These are phyloP conservation scores for Magnolia kwangsiensis DNA, from an alignment of 164 flowering plant species.

Conservation along the genomic window DNA sequence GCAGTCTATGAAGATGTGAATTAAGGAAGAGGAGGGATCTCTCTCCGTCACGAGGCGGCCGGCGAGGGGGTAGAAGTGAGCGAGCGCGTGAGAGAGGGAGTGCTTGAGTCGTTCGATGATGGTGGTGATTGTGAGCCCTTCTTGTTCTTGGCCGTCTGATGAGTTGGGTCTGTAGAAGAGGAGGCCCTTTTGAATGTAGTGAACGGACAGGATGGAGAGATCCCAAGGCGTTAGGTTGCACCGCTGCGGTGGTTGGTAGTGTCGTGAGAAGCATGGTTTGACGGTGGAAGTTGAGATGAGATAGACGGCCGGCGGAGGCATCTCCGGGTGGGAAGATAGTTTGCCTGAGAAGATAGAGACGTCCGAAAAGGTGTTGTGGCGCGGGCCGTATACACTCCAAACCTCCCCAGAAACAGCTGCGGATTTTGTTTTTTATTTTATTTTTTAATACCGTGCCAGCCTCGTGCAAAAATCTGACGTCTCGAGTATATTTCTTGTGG, in stretches of 20 bases:
- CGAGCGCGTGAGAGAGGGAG: constrained; percentile 28
- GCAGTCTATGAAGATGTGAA: constrained; percentile 22
- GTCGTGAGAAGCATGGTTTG: not conserved
- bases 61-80: constrained; percentile 28
- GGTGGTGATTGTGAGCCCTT: not conserved
- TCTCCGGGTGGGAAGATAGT: not conserved
- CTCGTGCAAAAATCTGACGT: too few species aligned
- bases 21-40: constrained; percentile 12
- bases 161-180: constrained; percentile 28
- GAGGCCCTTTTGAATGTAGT: constrained; percentile 45
- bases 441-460: too few species aligned
- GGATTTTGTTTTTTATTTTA: too few species aligned
- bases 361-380: too few species aligned
- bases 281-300: not conserved
- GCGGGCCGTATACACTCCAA: too few species aligned
- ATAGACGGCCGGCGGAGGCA: not conserved
- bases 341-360: too few species aligned
- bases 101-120: constrained; percentile 11
- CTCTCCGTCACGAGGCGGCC: constrained; percentile 23
- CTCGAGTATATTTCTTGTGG: too few species aligned
- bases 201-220: constrained; percentile 17
- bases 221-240: constrained; percentile 34
- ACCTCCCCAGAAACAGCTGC: too few species aligned
- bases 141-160: not conserved
- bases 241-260: not conserved